phyloP scores from a whole-genome alignment of 306 rosid species.

The peach (Prunus persica) region Prunus_persica_NCBIv2 NC_034014.1:3652501-3653000 shows the following conservation, averaged over 20 bases:
- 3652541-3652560: not conserved
- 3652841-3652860: conserved; percentile 56
- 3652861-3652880: conserved; percentile 61
- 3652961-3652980: not conserved
- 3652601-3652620: not conserved
- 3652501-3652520: conserved; percentile 5
- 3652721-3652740: not conserved
- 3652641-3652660: not conserved
- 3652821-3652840: conserved; percentile 85
- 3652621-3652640: not conserved
- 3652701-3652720: not conserved
- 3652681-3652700: not conserved
- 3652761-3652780: not conserved
- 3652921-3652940: not conserved
- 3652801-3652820: conserved; percentile 93
- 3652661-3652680: not conserved
- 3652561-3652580: not conserved
- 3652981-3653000: not conserved
- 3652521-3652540: not conserved
- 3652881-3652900: conserved; percentile 73
- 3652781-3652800: conserved; percentile 55
- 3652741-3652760: not conserved
- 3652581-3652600: not conserved
- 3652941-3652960: not conserved
- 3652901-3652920: conserved; percentile 16